Conservation (phyloP, 495 filamentous ascomycete species). For the Bathelium albidoporum region DNA sequence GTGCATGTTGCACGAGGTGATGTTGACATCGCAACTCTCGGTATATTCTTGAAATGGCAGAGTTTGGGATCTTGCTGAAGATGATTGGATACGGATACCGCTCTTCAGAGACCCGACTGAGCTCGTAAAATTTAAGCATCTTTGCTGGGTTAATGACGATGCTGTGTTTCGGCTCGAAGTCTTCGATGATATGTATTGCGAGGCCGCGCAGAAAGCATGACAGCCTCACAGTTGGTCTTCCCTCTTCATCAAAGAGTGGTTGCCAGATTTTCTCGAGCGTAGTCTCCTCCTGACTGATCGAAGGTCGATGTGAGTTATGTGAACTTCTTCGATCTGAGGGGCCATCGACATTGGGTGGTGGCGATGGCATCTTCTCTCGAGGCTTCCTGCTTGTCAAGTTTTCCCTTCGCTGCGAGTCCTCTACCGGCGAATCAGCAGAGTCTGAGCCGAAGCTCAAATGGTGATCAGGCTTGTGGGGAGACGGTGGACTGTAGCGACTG, state of each 20-base stretch:
- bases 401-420: not conserved
- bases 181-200: conserved; percentile 73
- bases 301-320: conserved; percentile 7
- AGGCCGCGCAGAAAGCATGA: conserved; percentile 65
- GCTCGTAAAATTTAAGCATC: conserved; percentile 67
- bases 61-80: conserved; percentile 32
- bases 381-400: conserved; percentile 8
- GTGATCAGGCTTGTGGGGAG: conserved; percentile 25
- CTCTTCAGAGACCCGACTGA: conserved; percentile 52
- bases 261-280: conserved; percentile 67
- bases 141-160: conserved; percentile 76
- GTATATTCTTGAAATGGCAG: conserved; percentile 59
- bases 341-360: conserved; percentile 9
- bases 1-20: conserved; percentile 56
- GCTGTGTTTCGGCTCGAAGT: conserved; percentile 60
- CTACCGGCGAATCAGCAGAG: conserved; percentile 18
- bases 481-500: conserved; percentile 35
- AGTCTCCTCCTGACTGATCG: conserved; percentile 36
- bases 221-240: conserved; percentile 55
- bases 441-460: conserved; percentile 21
- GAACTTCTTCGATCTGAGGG: conserved; percentile 6
- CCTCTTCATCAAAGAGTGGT: conserved; percentile 58
- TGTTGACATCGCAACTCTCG: conserved; percentile 68
- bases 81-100: conserved; percentile 54
- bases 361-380: conserved; percentile 21